Percentiles rank a stretch among this genome's conserved stretches.
Conservation (phyloP, 306 rosid species). For the Fragaria ananassa region DNA sequence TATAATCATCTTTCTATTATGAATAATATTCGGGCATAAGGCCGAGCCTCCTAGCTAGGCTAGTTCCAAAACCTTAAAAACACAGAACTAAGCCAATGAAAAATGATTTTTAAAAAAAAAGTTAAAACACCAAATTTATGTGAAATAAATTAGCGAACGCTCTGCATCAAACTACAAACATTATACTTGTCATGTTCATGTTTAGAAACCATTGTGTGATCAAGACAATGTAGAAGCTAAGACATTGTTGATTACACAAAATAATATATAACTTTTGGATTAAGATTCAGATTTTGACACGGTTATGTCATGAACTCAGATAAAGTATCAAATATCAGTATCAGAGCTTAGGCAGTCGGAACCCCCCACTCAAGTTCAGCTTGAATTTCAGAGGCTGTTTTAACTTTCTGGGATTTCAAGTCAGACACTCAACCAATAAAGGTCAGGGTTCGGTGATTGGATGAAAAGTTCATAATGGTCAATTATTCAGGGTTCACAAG, state of each 20-base stretch:
- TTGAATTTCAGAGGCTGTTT: background rate
- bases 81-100: no score
- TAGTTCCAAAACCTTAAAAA: no score
- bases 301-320: background rate
- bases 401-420: background rate
- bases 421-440: background rate
- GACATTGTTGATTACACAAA: background rate
- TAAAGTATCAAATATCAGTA: background rate
- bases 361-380: background rate
- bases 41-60: no score
- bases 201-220: background rate
- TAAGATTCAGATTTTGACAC: background rate
- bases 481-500: background rate
- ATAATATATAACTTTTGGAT: background rate
- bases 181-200: background rate
- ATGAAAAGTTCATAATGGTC: background rate
- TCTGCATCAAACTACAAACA: background rate
- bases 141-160: background rate
- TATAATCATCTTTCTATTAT: no score
- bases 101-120: no score
- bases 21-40: no score
- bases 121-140: background rate
- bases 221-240: background rate
- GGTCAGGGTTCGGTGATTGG: background rate
- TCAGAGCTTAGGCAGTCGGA: background rate